Evolutionary conservation across 202 grass and related monocot genomes (phyloP).

Genomic region (Tripidium arundinaceum): DNA sequence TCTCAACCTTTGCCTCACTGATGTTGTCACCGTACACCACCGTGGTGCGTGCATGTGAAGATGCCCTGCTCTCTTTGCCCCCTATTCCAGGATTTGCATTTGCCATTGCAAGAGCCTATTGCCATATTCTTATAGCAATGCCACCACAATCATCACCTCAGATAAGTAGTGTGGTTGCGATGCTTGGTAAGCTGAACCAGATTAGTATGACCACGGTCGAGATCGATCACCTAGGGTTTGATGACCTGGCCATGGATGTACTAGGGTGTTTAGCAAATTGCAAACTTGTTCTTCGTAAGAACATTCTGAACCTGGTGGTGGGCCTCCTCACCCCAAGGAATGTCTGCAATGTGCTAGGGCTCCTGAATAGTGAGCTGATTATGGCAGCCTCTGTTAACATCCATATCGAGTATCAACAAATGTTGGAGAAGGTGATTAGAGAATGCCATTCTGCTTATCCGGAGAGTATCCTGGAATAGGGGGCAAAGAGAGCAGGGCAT

Average conservation of each 20-base stretch:
- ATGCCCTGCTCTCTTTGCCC: neutral
- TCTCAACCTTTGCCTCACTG: neutral
- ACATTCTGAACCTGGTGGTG: neutral
- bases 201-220: neutral
- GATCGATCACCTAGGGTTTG: neutral
- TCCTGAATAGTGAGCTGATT: neutral
- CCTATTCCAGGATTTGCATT: neutral
- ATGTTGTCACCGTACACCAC: neutral
- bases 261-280: neutral
- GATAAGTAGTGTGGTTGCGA: neutral
- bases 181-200: neutral
- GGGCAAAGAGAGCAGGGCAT: neutral
- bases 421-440: neutral
- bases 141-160: neutral
- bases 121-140: neutral
- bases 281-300: neutral
- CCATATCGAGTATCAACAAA: neutral
- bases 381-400: neutral
- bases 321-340: neutral
- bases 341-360: neutral
- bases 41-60: neutral
- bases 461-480: neutral
- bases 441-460: neutral
- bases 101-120: neutral
- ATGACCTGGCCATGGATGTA: neutral